Percentiles rank a stretch among this genome's conserved stretches.
phyloP scores from a whole-genome alignment of 108 stramenopile species.

The Fragilaria radians region DNA sequence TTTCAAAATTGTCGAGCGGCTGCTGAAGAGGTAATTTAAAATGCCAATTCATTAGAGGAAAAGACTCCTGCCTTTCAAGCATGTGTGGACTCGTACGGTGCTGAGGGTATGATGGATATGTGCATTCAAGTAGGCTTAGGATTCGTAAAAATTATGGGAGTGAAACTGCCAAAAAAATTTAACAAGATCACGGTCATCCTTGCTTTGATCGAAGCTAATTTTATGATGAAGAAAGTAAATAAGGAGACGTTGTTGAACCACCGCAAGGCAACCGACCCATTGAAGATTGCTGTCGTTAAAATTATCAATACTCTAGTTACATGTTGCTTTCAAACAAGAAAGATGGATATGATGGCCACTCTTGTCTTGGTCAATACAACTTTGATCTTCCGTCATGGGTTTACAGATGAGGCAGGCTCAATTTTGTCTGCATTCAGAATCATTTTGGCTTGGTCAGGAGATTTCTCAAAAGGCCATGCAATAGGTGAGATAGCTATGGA shows the following conservation, averaged over 20 bases:
- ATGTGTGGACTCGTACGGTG: background rate
- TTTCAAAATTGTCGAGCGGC: slow-evolving; percentile 5
- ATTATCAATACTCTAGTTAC: background rate
- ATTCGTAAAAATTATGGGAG: background rate
- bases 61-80: slow-evolving; percentile 22
- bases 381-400: background rate
- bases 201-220: background rate
- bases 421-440: background rate
- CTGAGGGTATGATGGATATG: background rate
- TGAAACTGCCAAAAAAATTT: background rate
- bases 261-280: background rate
- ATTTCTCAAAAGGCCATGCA: slow-evolving; percentile 10
- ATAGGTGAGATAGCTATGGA: slow-evolving; percentile 11
- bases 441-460: slow-evolving; percentile 2
- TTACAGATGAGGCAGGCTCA: background rate
- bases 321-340: background rate
- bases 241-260: background rate
- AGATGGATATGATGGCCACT: background rate
- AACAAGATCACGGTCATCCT: background rate
- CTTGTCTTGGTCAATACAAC: background rate
- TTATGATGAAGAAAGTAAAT: background rate
- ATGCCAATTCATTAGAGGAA: slow-evolving; percentile 27
- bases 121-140: background rate
- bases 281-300: background rate
- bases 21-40: slow-evolving; percentile 7